phyloP scores from a whole-genome alignment of 441 rosid genomes.

The Croton laevigatus region DNA sequence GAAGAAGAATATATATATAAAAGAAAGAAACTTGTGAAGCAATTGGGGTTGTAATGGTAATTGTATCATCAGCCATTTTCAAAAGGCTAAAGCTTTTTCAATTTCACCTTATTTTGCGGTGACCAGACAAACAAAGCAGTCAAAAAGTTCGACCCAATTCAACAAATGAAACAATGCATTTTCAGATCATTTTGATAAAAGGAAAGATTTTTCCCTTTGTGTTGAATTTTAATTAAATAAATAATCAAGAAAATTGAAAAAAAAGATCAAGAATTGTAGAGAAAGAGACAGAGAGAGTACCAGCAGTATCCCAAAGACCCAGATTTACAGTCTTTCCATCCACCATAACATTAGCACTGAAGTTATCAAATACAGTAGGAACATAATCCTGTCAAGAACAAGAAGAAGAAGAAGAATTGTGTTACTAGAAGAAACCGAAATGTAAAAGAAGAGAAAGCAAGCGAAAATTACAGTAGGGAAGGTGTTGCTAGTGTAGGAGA shows the following conservation, averaged over 20 bases:
- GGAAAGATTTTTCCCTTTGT: neutral
- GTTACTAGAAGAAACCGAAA: neutral
- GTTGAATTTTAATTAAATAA: neutral
- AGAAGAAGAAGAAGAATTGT: constrained; percentile 20
- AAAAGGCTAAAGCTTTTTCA: neutral
- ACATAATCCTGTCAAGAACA: constrained; percentile 74
- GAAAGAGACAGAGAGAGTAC: constrained; percentile 31
- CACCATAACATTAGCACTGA: constrained; percentile 85
- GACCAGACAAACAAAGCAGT: neutral
- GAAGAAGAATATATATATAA: neutral
- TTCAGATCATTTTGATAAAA: constrained; percentile 11
- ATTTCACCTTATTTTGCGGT: constrained; percentile 16
- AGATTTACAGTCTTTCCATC: constrained; percentile 84
- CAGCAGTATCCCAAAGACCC: constrained; percentile 95
- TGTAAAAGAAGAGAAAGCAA: neutral
- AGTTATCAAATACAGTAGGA: constrained; percentile 90
- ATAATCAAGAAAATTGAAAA: neutral
- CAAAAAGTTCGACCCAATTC: constrained; percentile 4
- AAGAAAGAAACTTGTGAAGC: constrained; percentile 3
- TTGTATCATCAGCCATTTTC: constrained; percentile 2
- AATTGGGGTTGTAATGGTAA: constrained; percentile 2
- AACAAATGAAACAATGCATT: neutral
- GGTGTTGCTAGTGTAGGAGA: constrained; percentile 93
- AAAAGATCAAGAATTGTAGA: neutral
- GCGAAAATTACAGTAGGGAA: constrained; percentile 65